phyloP scores from a whole-genome alignment of 169 alveolate genomes.

The Eimeria maxima region DNA sequence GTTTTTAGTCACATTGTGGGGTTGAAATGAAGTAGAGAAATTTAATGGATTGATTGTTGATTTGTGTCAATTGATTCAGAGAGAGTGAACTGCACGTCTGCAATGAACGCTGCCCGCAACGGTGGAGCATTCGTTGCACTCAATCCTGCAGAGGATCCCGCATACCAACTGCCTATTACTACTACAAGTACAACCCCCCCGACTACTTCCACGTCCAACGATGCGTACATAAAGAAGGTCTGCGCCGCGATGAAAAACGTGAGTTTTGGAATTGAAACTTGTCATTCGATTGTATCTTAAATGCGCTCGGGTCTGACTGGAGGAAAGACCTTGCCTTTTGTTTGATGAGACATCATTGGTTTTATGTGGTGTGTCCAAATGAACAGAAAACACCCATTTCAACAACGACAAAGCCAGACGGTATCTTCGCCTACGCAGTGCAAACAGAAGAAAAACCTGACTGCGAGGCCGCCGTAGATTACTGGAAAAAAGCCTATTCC shows the following conservation, averaged over 20 bases:
- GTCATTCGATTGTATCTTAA: not conserved
- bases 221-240: not conserved
- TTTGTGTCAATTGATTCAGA: not conserved
- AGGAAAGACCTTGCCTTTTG: not conserved
- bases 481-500: not conserved
- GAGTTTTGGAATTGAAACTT: not conserved
- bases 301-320: not conserved
- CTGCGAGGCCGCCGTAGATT: not conserved
- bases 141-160: not conserved
- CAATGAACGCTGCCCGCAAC: not conserved
- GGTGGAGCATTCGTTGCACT: not conserved
- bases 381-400: not conserved
- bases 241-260: not conserved
- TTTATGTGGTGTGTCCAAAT: not conserved
- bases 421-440: not conserved
- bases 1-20: not conserved
- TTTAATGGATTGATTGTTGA: not conserved
- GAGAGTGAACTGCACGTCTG: not conserved
- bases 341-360: not conserved
- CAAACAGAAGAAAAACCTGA: not conserved
- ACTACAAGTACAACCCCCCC: not conserved
- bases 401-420: not conserved
- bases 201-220: not conserved
- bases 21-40: not conserved
- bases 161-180: not conserved